Percentiles rank a stretch among this genome's conserved stretches.
Conservation (phyloP, 1,139 yeast genomes). For the Lodderomyces beijingensis region DNA sequence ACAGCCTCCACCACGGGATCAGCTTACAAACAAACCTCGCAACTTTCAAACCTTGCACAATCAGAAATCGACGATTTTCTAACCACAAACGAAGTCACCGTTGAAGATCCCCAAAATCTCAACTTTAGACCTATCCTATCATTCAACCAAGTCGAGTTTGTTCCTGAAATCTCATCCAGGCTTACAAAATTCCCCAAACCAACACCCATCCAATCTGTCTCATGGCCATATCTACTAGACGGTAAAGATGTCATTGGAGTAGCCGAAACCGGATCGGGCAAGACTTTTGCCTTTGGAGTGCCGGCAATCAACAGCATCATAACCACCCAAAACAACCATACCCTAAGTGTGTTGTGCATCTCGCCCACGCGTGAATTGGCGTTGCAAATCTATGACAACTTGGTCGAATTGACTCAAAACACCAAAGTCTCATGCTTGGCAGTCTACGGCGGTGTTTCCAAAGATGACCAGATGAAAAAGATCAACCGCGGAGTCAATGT, state of each 20-base stretch:
- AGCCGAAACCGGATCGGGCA: slow-evolving; percentile 98
- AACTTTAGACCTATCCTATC: slow-evolving; percentile 65
- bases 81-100: slow-evolving; percentile 68
- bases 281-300: slow-evolving; percentile 95
- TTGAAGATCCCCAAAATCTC: slow-evolving; percentile 61
- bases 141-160: slow-evolving; percentile 59
- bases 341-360: slow-evolving; percentile 73
- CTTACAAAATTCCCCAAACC: slow-evolving; percentile 78
- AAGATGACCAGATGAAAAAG: slow-evolving; percentile 79
- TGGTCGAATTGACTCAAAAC: slow-evolving; percentile 59
- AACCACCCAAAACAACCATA: slow-evolving; percentile 34
- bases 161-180: slow-evolving; percentile 50
- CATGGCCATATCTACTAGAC: slow-evolving; percentile 88
- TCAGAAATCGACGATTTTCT: slow-evolving; percentile 60
- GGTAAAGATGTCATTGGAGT: slow-evolving; percentile 93
- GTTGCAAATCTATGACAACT: slow-evolving; percentile 84
- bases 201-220: slow-evolving; percentile 93
- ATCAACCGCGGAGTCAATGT: slow-evolving; percentile 54
- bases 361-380: slow-evolving; percentile 98
- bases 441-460: slow-evolving; percentile 96
- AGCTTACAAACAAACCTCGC: slow-evolving; percentile 27
- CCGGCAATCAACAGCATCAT: slow-evolving; percentile 84
- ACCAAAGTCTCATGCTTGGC: slow-evolving; percentile 72
- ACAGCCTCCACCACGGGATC: slow-evolving; percentile 1
- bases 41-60: slow-evolving; percentile 37